These are phyloP conservation scores for Amylocystis lapponica DNA, from an alignment of 768 basidiomycete genomes.

Conservation along the genomic window DNA sequence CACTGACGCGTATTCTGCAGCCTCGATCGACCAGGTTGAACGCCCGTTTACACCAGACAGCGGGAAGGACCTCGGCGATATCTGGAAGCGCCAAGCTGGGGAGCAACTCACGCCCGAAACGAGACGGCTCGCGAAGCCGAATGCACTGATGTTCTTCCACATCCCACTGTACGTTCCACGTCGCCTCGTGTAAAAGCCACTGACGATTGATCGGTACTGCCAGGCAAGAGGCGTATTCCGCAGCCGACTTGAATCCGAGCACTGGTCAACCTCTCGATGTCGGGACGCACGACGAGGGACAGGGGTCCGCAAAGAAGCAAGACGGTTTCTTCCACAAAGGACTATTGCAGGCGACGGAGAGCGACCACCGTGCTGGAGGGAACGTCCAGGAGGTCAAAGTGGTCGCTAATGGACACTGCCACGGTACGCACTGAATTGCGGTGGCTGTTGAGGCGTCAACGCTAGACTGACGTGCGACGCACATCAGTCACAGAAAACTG, in stretches of 20 bases:
- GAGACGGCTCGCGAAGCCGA: conserved; percentile 77
- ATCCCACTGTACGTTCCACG: conserved; percentile 79
- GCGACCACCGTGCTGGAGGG: conserved; percentile 47
- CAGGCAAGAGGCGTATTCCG: conserved; percentile 72
- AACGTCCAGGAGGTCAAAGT: conserved; percentile 74
- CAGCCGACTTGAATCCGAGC: conserved; percentile 57
- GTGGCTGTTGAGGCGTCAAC: too few species aligned
- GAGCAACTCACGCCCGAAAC: conserved; percentile 53
- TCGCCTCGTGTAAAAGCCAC: not conserved
- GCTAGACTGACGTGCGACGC: conserved; percentile 8
- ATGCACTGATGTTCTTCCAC: conserved; percentile 97
- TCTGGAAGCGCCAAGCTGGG: conserved; percentile 54
- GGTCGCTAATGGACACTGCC: conserved; percentile 86
- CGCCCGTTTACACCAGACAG: conserved; percentile 82
- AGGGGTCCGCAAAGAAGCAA: conserved; percentile 62
- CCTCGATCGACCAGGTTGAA: conserved; percentile 63
- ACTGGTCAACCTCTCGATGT: conserved; percentile 63
- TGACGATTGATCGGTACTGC: not conserved
- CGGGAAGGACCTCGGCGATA: conserved; percentile 56
- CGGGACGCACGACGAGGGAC: conserved; percentile 56
- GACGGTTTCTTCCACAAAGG: conserved; percentile 85
- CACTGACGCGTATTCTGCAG: conserved; percentile 19
- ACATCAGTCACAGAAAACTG: conserved; percentile 91
- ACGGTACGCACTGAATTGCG: too few species aligned
- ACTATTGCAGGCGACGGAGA: conserved; percentile 66